Base-by-base conservation (phyloP, 228 moss, liverwort and hornwort species). In the Sphagnum fallax region DNA sequence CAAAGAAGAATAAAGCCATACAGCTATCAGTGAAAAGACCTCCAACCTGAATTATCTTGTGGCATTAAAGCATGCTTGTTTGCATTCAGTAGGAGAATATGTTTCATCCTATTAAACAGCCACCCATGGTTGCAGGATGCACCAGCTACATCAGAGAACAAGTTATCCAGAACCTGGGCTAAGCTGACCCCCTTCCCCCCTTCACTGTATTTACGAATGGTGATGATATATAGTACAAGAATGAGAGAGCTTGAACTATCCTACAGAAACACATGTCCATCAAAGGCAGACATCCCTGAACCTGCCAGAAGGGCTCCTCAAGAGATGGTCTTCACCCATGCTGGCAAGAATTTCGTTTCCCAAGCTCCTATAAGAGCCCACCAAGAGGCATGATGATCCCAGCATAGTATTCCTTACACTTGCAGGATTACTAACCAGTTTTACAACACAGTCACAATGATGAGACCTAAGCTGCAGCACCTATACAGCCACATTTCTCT, bases 131-230 rank as follows among this genome's bases (percentile, higher is more conserved):
- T 77, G 77, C 74, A 75, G 85, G 84, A 78, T 76, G 78, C 73
- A 77, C 75, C 75, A 83, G 79, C 79, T 79, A 83, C 77, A 77
- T 77, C 65, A 12, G 82, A 90, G 78, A 92, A 90, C 82, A 69
- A 82, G 84, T 72, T 75, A 77, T 88, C 88, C 85, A 76, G 82
- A 77, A 79, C 67, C 68, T 68, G 51, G 73, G 77, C 69, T 77
- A 69, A 68, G 77, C 62, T 55, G 55, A 55, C 68, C 68, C 55
- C 79, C 68, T 62, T 71, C 67, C 78, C 75, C 75, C 76, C 74
- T 75, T 82, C 80, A 8, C 8, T 55, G 55, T 55, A 55, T 8
- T 82, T 73, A 79, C 83, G 82, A 82, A 79, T 55, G 55, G 55
- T 79, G 76, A 75, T 88, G 75, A 69, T 79, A 55, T 55, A 82